phyloP scores from a whole-genome alignment of 2,329 filamentous ascomycete species.

The Ophiostoma novo-ulmi region DNA sequence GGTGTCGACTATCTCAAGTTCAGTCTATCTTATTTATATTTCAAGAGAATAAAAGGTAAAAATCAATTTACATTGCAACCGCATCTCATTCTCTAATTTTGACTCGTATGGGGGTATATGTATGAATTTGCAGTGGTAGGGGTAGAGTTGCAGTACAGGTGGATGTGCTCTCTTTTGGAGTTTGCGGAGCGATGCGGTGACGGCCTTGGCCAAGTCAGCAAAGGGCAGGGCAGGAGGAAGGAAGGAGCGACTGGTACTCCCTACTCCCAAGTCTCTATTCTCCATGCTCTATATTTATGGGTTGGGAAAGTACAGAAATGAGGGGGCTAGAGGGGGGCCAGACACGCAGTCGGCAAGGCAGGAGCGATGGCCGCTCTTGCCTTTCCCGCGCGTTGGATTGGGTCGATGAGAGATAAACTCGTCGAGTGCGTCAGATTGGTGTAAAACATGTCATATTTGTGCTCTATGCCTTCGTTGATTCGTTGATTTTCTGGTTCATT shows the following conservation, averaged over 20 bases:
- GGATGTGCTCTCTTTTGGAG: constrained; percentile 8
- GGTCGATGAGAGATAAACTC: constrained; percentile 10
- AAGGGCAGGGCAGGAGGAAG: background rate
- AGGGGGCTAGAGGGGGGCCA: background rate
- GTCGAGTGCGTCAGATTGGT: constrained; percentile 3
- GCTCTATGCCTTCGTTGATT: background rate
- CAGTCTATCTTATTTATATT: background rate
- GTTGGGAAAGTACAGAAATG: background rate
- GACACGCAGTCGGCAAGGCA: background rate
- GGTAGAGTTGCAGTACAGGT: background rate
- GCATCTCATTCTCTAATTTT: background rate
- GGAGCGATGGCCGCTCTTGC: constrained; percentile 11
- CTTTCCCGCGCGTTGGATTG: constrained; percentile 4
- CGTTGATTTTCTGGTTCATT: background rate
- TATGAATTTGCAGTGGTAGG: constrained; percentile 3
- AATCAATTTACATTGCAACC: background rate
- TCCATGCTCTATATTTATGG: background rate
- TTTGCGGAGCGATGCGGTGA: constrained; percentile 26
- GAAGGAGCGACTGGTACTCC: background rate
- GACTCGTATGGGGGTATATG: background rate
- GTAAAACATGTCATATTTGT: constrained; percentile 1
- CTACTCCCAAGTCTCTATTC: background rate
- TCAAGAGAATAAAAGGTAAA: background rate
- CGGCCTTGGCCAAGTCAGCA: constrained; percentile 16
- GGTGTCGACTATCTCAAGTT: background rate